Percentiles rank a stretch among this genome's conserved stretches.
These are phyloP conservation scores for Tetrahymena borealis DNA, from an alignment of 73 alveolate species.

Conservation along the genomic window DNA sequence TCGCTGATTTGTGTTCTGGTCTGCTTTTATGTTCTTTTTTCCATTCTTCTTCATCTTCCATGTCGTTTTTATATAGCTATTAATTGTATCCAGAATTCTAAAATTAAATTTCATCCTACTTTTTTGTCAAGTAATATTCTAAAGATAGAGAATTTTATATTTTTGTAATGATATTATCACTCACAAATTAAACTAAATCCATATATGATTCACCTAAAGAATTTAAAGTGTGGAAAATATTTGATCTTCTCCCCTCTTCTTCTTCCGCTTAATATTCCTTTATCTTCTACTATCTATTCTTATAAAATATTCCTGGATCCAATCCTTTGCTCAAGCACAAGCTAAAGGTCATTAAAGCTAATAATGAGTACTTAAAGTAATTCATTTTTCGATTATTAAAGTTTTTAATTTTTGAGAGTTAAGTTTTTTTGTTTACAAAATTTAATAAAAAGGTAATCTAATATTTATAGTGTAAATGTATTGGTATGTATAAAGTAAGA, in stretches of 20 bases:
- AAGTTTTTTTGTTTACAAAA: no score
- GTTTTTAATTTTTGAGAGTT: no score
- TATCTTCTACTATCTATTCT: neutral
- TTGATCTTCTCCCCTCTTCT: neutral
- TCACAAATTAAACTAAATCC: neutral
- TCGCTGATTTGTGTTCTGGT: neutral
- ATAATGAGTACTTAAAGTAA: neutral
- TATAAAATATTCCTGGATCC: neutral
- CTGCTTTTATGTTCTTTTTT: neutral
- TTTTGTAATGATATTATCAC: neutral
- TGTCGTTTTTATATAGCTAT: neutral
- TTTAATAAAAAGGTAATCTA: no score
- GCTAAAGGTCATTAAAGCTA: neutral
- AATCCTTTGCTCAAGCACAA: neutral
- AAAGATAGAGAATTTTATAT: neutral
- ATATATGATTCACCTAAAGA: neutral
- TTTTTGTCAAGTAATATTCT: neutral
- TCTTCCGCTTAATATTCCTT: neutral
- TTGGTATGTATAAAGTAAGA: no score
- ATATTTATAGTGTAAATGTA: no score
- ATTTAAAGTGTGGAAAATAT: neutral
- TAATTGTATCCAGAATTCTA: neutral
- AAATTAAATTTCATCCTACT: neutral
- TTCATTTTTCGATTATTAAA: neutral
- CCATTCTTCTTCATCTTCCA: neutral